A percentile compares a stretch with the other conserved stretches of the same genome.
Evolutionary conservation across 2,329 filamentous ascomycete species (phyloP).

Genomic region (Colletotrichum echinochloae): DNA sequence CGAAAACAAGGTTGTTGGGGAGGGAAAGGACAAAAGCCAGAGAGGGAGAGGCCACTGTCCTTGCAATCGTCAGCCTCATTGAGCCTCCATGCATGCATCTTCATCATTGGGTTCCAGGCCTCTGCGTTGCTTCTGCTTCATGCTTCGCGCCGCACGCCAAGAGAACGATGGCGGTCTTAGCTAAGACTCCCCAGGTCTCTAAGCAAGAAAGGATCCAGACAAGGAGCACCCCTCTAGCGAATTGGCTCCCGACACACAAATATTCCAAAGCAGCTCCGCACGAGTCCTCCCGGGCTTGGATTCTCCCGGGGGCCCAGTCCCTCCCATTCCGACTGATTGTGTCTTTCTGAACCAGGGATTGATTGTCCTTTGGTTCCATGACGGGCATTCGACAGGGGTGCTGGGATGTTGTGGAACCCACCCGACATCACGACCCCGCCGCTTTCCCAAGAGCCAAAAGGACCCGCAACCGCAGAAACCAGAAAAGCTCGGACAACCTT

Average conservation of each 20-base stretch:
- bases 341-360: constrained; percentile 5
- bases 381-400: background rate
- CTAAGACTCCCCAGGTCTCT: constrained; percentile 11
- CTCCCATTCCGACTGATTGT: constrained; percentile 1
- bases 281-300: constrained; percentile 22
- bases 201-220: background rate
- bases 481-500: constrained; percentile 41
- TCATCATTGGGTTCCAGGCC: background rate
- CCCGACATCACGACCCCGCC: constrained; percentile 7
- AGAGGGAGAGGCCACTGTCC: background rate
- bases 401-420: background rate
- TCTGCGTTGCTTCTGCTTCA: background rate
- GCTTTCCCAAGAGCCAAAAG: constrained; percentile 5
- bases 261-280: constrained; percentile 38
- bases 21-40: no score
- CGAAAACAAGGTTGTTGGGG: background rate
- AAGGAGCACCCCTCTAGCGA: constrained; percentile 13
- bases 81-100: constrained; percentile 12
- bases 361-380: background rate
- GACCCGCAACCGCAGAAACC: constrained; percentile 26
- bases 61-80: constrained; percentile 1
- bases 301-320: background rate
- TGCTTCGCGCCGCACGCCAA: constrained; percentile 22
- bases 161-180: constrained; percentile 21
- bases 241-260: constrained; percentile 28